A percentile compares a stretch with the other conserved stretches of the same genome.
These are phyloP conservation scores for Claviceps sp. DNA, from an alignment of 2,329 filamentous ascomycete species.

Conservation along the genomic window DNA sequence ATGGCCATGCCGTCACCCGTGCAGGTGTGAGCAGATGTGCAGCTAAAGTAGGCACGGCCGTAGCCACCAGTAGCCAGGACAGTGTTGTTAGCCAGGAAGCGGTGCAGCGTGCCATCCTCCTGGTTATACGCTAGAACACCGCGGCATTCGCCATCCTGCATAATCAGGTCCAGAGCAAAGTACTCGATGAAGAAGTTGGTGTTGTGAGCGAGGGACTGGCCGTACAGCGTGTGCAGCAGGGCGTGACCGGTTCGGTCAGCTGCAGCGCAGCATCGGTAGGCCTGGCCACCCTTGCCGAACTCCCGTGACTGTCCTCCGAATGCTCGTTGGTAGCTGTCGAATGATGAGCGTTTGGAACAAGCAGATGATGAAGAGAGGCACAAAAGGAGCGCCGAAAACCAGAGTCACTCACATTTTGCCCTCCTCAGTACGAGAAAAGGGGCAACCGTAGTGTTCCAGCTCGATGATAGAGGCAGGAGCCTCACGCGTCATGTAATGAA, in stretches of 20 bases:
- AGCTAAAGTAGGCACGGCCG: slow-evolving; percentile 95
- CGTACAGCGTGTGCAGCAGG: slow-evolving; percentile 95
- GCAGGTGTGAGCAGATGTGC: slow-evolving; percentile 95
- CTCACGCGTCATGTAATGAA: slow-evolving; percentile 97
- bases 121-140: slow-evolving; percentile 97
- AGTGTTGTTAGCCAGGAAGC: slow-evolving; percentile 93
- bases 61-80: slow-evolving; percentile 95
- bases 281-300: slow-evolving; percentile 92
- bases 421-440: slow-evolving; percentile 91
- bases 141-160: slow-evolving; percentile 94
- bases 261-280: slow-evolving; percentile 92
- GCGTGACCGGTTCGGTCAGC: slow-evolving; percentile 96
- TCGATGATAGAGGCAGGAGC: slow-evolving; percentile 85
- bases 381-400: no score
- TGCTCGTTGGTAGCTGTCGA: slow-evolving; percentile 75
- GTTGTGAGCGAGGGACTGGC: slow-evolving; percentile 92
- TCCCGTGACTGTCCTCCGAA: slow-evolving; percentile 96
- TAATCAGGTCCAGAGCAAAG: slow-evolving; percentile 92
- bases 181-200: slow-evolving; percentile 99
- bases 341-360: not conserved
- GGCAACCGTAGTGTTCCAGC: slow-evolving; percentile 94
- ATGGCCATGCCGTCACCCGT: slow-evolving; percentile 99
- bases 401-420: slow-evolving; percentile 63
- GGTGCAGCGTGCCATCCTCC: slow-evolving; percentile 93
- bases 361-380: not conserved